Evolutionary conservation across 208 protist genomes (phyloP), one percentile per base, ranked within the genome.

Genomic region (Trypanosoma theileri): DNA sequence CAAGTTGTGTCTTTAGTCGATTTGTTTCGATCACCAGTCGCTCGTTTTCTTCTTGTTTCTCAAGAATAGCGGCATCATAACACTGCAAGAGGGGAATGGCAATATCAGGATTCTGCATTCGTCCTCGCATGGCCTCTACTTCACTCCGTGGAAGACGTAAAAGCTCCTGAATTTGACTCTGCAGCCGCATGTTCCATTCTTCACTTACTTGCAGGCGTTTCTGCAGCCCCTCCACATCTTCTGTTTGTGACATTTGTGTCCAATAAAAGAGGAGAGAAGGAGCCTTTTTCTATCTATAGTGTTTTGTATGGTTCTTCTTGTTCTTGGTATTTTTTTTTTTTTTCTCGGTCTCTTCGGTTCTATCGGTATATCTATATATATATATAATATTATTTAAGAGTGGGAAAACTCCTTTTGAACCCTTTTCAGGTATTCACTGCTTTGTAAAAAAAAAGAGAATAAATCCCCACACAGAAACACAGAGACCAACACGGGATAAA

Each of bases 21-120:
- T 59, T 51, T 57, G 51, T 62, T 19, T 89, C 82, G 22, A 56
- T 69, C 21, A 65, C 51, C 31, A 89, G 75, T 19, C 61, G 59
- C 14, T 81, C 79, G 19, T 82, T 70, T 63, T 83, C 71, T 58
- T 90, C 77, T 22, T 81, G 60, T 64, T 87, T 91, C 65, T 94
- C 89, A 12, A 71, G 46, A 46, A 94, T 86, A n/a, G 88, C 76
- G 9, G 85, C 86, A 59, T 94, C 89, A 75, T 94, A 94, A 79
- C 86, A 94, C 77, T 92, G 89, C 41, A 94, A 71, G 9, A 94
- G 78, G 0, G 89, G 89, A 58, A 91, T 85, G 24, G 86, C 89
- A 61, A 94, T 90, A 60, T 94, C 88, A 19, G 88, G 88, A 59
- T 89, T 81, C 12, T 85, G 71, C 85, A 94, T 94, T 48, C 85